A percentile compares a stretch with the other conserved stretches of the same genome.
phyloP scores from a whole-genome alignment of 495 filamentous ascomycete species.

The Terfezia claveryi region DNA sequence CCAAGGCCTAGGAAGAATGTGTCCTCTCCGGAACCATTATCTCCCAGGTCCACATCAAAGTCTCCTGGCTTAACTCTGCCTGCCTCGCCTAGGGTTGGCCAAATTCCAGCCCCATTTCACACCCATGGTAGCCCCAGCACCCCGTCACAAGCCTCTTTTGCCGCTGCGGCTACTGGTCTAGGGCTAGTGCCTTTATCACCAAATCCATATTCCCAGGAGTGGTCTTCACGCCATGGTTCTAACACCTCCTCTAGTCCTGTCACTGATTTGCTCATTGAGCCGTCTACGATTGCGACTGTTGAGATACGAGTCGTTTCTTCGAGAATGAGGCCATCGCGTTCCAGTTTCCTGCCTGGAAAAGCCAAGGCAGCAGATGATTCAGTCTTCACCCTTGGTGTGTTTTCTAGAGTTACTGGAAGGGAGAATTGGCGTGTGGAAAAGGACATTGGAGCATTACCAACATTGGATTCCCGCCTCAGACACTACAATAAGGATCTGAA shows the following conservation, averaged over 20 bases:
- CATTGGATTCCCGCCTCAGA: slow-evolving; percentile 60
- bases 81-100: slow-evolving; percentile 33
- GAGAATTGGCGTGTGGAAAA: slow-evolving; percentile 93
- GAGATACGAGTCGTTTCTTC: slow-evolving; percentile 76
- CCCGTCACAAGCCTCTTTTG: neutral
- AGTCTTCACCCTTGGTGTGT: slow-evolving; percentile 76
- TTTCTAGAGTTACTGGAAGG: slow-evolving; percentile 48
- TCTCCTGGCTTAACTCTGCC: slow-evolving; percentile 29
- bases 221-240: neutral
- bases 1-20: slow-evolving; percentile 31
- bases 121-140: slow-evolving; percentile 36
- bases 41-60: slow-evolving; percentile 1
- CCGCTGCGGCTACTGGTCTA: slow-evolving; percentile 10
- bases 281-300: slow-evolving; percentile 53
- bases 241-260: slow-evolving; percentile 32
- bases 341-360: slow-evolving; percentile 50
- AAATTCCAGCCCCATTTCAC: slow-evolving; percentile 31
- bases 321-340: slow-evolving; percentile 71
- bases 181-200: slow-evolving; percentile 23
- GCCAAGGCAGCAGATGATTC: slow-evolving; percentile 51
- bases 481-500: slow-evolving; percentile 33
- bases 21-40: slow-evolving; percentile 22
- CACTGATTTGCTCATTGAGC: slow-evolving; percentile 20
- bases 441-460: slow-evolving; percentile 54
- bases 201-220: neutral